Evolutionary conservation across 495 filamentous ascomycete species (phyloP).

Genomic region (Hypoxylon perforatum): DNA sequence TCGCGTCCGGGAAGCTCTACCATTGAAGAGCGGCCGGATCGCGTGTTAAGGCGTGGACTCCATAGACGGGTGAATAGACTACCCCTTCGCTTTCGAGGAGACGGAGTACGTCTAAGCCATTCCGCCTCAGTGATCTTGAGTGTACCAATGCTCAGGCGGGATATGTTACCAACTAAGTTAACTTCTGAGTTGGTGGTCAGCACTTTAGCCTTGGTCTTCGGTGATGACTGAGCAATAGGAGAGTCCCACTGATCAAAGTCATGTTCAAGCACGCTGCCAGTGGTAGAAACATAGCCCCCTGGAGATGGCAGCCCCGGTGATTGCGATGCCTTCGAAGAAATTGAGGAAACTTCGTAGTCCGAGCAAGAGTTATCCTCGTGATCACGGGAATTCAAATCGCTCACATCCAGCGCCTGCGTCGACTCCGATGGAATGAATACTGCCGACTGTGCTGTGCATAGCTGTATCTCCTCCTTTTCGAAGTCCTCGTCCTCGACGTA

Average conservation of each 20-base stretch:
- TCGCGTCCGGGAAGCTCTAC: slow-evolving; percentile 22
- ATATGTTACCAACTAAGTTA: slow-evolving; percentile 5
- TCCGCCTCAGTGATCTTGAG: slow-evolving; percentile 50
- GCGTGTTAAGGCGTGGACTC: slow-evolving; percentile 34
- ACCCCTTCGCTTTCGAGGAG: slow-evolving; percentile 34
- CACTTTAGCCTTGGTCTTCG: slow-evolving; percentile 25
- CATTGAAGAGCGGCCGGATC: slow-evolving; percentile 22
- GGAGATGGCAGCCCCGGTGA: slow-evolving; percentile 43
- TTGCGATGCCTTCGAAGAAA: slow-evolving; percentile 40
- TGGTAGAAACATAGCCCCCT: slow-evolving; percentile 47
- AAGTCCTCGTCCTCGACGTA: slow-evolving; percentile 54
- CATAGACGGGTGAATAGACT: slow-evolving; percentile 19
- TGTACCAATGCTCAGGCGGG: slow-evolving; percentile 14
- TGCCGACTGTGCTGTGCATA: slow-evolving; percentile 46
- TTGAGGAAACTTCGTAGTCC: slow-evolving; percentile 48
- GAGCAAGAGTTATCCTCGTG: slow-evolving; percentile 46
- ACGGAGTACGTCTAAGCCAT: slow-evolving; percentile 55
- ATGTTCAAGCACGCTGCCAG: slow-evolving; percentile 50
- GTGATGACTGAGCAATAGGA: slow-evolving; percentile 28
- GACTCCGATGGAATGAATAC: slow-evolving; percentile 35
- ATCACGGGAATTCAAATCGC: slow-evolving; percentile 12
- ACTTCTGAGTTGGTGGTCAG: slow-evolving; percentile 13
- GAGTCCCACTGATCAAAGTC: slow-evolving; percentile 45
- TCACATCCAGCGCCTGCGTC: slow-evolving; percentile 38
- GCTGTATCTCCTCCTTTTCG: slow-evolving; percentile 48